These are phyloP conservation scores for Suhomyces choctaworum DNA, from an alignment of 1,139 yeast genomes.

Conservation along the genomic window DNA sequence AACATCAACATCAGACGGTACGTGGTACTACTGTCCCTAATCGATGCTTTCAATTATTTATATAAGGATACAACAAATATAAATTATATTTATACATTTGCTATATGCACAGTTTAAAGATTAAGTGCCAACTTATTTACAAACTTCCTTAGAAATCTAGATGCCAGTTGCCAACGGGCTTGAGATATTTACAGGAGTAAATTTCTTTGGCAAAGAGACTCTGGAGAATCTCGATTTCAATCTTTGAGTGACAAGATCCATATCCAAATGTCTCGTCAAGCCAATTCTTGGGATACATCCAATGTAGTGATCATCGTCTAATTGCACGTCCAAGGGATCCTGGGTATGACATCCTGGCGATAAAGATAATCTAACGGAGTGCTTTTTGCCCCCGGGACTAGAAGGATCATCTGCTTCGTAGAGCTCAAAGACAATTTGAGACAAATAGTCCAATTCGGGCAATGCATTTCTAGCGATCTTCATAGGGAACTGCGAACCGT, in stretches of 20 bases:
- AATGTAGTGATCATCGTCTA: conserved; percentile 94
- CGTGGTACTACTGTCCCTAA: conserved; percentile 14
- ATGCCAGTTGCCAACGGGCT: conserved; percentile 51
- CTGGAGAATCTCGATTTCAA: conserved; percentile 80
- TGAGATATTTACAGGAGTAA: conserved; percentile 84
- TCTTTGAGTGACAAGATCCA: conserved; percentile 83
- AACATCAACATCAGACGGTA: conserved; percentile 5
- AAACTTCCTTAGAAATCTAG: no score
- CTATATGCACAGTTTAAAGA: not conserved
- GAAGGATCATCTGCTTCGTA: conserved; percentile 76
- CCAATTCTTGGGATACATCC: conserved; percentile 92
- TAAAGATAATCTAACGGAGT: conserved; percentile 81
- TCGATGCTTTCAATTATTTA: conserved; percentile 1
- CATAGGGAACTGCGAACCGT: conserved; percentile 94
- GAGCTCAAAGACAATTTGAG: conserved; percentile 91
- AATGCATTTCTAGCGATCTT: conserved; percentile 91
- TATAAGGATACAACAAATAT: conserved; percentile 3
- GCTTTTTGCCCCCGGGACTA: conserved; percentile 66
- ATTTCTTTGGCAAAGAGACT: conserved; percentile 87
- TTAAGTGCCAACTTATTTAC: not conserved
- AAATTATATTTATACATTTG: not conserved
- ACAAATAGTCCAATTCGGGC: conserved; percentile 93
- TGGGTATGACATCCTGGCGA: conserved; percentile 99
- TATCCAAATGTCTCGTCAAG: conserved; percentile 88
- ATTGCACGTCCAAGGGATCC: conserved; percentile 93